Base-by-base conservation (phyloP, 805 yeast species). In the Saturnispora sanitii region DNA sequence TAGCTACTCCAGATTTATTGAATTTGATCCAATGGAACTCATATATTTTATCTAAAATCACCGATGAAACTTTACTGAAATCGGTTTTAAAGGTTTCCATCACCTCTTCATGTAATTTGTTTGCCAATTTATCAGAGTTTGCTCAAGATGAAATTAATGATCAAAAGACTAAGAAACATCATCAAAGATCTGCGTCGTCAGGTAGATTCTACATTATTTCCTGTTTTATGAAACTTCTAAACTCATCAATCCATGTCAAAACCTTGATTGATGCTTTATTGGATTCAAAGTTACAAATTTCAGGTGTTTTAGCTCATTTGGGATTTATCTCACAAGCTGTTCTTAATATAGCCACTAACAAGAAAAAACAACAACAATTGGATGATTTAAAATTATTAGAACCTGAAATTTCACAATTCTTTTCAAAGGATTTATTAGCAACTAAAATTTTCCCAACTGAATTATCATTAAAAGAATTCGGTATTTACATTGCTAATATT, bases 11-110 rank as follows among this genome's bases (percentile, higher is more conserved):
- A 2, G 84, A 77, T 55, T 62, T 77, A 45, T 54, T 77, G 47
- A 68, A 79, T 22, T 57, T 82, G 20, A 60, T 82, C 31, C 65
- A 67, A 15, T 82, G 88, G 87, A 58, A 66, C 35, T 65, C 68
- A 38, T 54, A 55, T 36, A 51, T 73, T 55, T 33, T 62, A 20
- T 45, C 55, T 33, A 42, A 51, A 17, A 51, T 60, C 7, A 42
- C 53, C 5, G 49, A 52, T 22, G 35, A 51, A 3, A 46, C 1
- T 28, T 23, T 17, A 26, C 60, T 65, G 33, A 50, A 55, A 15
- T 23, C 41, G 3, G 27, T 51, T 8, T 16, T 51, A 5, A 42
- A 34, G 6, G 48, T 45, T 16, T 45, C 62, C 26, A 53, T 54
- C 25, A 55, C 50, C 17, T 54, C 58, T 11, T 68, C 64, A 30